A percentile compares a stretch with the other conserved stretches of the same genome.
Evolutionary conservation across 1,284 basidiomycete species (phyloP).

Genomic region (Trametes polyzona): DNA sequence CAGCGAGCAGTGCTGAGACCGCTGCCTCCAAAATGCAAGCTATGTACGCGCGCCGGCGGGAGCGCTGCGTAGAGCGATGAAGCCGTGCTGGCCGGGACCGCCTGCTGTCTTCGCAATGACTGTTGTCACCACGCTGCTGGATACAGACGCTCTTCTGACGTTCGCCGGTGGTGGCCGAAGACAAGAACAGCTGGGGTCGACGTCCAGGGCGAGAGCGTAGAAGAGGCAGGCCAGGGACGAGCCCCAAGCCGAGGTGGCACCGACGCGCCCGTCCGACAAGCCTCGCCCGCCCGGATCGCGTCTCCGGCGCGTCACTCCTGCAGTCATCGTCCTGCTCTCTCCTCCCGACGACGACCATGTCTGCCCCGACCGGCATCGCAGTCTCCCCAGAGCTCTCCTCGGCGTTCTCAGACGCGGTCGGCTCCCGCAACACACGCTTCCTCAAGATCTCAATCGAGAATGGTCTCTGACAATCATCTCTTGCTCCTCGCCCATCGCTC

Average conservation of each 20-base stretch:
- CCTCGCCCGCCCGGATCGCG: slow-evolving; percentile 6
- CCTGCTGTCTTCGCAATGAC: slow-evolving; percentile 11
- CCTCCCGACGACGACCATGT: slow-evolving; percentile 48
- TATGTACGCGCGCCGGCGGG: neutral
- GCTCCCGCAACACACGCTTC: slow-evolving; percentile 58
- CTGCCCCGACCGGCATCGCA: slow-evolving; percentile 68
- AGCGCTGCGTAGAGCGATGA: slow-evolving; percentile 23
- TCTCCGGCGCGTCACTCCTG: slow-evolving; percentile 1
- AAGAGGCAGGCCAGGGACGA: neutral
- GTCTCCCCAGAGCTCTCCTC: slow-evolving; percentile 55
- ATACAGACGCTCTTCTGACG: neutral
- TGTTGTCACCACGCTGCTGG: neutral
- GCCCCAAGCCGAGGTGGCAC: slow-evolving; percentile 10
- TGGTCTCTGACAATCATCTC: slow-evolving; percentile 49
- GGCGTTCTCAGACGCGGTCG: slow-evolving; percentile 60
- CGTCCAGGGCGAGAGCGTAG: neutral
- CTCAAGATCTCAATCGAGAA: slow-evolving; percentile 75
- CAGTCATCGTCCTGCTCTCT: neutral
- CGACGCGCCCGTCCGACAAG: neutral
- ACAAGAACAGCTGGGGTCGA: slow-evolving; percentile 3
- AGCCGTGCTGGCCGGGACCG: slow-evolving; percentile 18
- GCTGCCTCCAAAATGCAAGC: neutral
- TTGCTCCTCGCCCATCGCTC: slow-evolving; percentile 22
- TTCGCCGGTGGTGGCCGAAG: neutral
- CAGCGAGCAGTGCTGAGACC: neutral